Base-by-base conservation (phyloP, 2,329 filamentous ascomycete species). In the Aspergillus sp. region DNA sequence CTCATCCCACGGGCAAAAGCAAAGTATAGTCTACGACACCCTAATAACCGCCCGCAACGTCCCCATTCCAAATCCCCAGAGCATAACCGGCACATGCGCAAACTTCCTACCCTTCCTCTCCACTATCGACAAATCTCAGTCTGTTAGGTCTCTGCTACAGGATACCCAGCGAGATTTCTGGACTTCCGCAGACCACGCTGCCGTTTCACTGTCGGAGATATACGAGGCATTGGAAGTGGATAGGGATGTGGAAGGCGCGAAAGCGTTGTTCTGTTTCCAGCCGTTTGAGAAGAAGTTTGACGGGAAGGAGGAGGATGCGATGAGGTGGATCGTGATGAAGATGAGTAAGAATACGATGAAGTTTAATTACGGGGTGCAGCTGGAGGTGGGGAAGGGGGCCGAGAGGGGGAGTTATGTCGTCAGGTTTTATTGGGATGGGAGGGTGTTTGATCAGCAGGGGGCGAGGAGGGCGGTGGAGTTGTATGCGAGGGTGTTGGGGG, bases 31-130 rank as follows among this genome's bases (percentile, higher is more conserved):
- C 17, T 43, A 43, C 41, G 41, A 43, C 41, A 43, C 17, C 41
- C 73, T 78, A 45, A 60, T 73, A 53, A 77, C 70, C 1, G 76
- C 76, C 17, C 75, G 76, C 59, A 78, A 78, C 63, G 72, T 77
- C 21, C 70, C 71, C 30, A 61, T 77, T 30, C 65, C 63, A 32
- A 66, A 76, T 54, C 74, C 76, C 5, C 76, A 79, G 55, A 59
- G 59, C 36, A 74, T 78, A 65, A 74, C 75, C 62, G 76, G 77
- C 19, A 74, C 69, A 1, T 69, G 69, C 47, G 76, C 76, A 28
- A 77, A 78, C 65, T 78, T 79, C 61, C 65, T 78, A 9, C 74
- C 75, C 1, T 63, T 76, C 52, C 70, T 72, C n/a, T 62, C 63
- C 2, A 25, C 30, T 3, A 53, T 73, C 28, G 53, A 59, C 12